These are phyloP conservation scores for Orbilia javanica DNA, from an alignment of 2,329 filamentous ascomycete species.

Conservation along the genomic window DNA sequence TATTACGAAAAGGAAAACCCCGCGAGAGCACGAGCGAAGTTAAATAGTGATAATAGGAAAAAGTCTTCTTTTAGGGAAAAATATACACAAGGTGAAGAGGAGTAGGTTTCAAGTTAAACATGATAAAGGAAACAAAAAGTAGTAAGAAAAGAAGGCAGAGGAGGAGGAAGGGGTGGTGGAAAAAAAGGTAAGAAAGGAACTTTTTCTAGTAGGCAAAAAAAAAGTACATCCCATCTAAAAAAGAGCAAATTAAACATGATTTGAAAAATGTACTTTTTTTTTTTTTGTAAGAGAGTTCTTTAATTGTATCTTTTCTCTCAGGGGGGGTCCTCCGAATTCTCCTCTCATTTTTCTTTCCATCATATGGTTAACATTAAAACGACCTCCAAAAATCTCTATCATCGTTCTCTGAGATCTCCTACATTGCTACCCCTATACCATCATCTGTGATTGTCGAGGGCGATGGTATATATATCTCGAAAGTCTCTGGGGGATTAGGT, in stretches of 20 bases:
- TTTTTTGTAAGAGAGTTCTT: conserved; percentile 44
- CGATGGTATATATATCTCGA: conserved; percentile 53
- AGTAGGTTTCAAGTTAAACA: conserved; percentile 55
- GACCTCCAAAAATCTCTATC: conserved; percentile 47
- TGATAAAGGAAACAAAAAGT: conserved; percentile 41
- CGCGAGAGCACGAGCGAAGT: conserved; percentile 4
- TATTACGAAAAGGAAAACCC: conserved; percentile 9
- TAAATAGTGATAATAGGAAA: conserved; percentile 39
- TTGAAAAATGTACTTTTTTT: conserved; percentile 58
- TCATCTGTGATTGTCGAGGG: conserved; percentile 49
- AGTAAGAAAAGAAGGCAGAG: conserved; percentile 41
- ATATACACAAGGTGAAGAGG: conserved; percentile 58
- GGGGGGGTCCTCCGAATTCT: conserved; percentile 33
- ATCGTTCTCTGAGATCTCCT: conserved; percentile 38
- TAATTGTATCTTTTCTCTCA: conserved; percentile 31
- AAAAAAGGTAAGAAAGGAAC: conserved; percentile 37
- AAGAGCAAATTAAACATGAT: conserved; percentile 57
- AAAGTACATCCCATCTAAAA: conserved; percentile 59
- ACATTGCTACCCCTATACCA: conserved; percentile 48
- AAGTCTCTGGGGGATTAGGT: conserved; percentile 30
- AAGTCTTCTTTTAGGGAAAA: conserved; percentile 50
- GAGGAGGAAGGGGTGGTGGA: conserved; percentile 10
- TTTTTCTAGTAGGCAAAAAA: conserved; percentile 57
- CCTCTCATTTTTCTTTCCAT: conserved; percentile 44
- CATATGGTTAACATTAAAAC: conserved; percentile 49